Percentiles rank a stretch among this genome's conserved stretches.
Evolutionary conservation across 768 basidiomycete species (phyloP).

Genomic region (Exsudoporus frostii): DNA sequence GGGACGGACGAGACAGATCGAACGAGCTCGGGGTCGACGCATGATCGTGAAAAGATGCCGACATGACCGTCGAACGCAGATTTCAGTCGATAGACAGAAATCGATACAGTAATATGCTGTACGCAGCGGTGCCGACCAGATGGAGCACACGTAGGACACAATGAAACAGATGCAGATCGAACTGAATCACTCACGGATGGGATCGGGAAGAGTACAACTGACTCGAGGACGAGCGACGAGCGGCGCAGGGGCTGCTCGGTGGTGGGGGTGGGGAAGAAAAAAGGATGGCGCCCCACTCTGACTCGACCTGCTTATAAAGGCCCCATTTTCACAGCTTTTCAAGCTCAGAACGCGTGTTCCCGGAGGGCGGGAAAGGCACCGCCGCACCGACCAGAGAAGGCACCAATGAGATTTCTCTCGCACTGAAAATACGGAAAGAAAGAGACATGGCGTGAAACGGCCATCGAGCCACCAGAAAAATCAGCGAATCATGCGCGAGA

Average conservation of each 20-base stretch:
- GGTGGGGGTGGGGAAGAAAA: conserved; percentile 18
- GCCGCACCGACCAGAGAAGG: conserved; percentile 14
- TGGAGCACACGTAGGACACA: conserved; percentile 30
- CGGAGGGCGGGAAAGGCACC: conserved; percentile 19
- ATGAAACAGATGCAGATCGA: conserved; percentile 25
- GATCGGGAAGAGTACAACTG: conserved; percentile 12
- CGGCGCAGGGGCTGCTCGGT: conserved; percentile 16
- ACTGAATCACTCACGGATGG: conserved; percentile 29
- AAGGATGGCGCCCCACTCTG: conserved; percentile 7
- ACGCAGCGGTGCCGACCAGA: conserved; percentile 21
- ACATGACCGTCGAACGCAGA: conserved; percentile 18
- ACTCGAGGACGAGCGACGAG: conserved; percentile 21
- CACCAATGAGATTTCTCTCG: neutral
- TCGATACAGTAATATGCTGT: conserved; percentile 10
- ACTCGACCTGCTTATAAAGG: conserved; percentile 33
- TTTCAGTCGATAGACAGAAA: conserved; percentile 32
- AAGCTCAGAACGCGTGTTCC: conserved; percentile 34
- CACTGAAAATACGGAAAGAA: neutral
- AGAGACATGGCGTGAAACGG: neutral
- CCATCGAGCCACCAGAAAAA: neutral
- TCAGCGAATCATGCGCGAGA: neutral
- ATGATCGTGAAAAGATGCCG: conserved; percentile 4
- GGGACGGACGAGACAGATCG: conserved; percentile 34
- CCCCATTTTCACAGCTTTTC: conserved; percentile 32
- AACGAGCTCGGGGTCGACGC: conserved; percentile 27